Conservation (phyloP, 2,329 filamentous ascomycete species). For the Botrytis squamosa region DNA sequence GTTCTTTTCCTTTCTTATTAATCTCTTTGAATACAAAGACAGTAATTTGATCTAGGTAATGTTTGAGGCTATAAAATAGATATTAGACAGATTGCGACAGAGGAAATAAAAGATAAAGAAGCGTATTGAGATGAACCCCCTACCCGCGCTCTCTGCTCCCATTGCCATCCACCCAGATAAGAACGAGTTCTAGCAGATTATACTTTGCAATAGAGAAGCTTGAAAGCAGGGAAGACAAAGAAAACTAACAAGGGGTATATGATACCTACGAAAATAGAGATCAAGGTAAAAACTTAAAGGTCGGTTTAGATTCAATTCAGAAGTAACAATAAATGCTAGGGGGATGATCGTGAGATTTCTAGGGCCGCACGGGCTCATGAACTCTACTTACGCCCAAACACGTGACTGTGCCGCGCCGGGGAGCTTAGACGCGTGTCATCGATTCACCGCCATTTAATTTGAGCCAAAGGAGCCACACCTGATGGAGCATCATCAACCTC, state of each 20-base stretch:
- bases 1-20: neutral
- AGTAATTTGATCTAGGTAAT: neutral
- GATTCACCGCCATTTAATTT: neutral
- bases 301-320: neutral
- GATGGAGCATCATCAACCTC: neutral
- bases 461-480: too few relatives aligned
- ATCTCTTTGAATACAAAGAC: neutral
- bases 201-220: neutral
- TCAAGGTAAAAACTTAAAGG: neutral
- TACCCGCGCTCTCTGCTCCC: neutral
- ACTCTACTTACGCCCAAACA: neutral
- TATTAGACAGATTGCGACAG: neutral
- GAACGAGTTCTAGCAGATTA: neutral
- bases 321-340: neutral
- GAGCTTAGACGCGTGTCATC: neutral
- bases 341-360: neutral
- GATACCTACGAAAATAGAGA: neutral
- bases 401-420: neutral
- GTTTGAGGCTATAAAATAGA: neutral
- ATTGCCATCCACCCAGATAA: neutral
- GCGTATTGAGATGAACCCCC: neutral
- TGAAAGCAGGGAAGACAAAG: neutral
- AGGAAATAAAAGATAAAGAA: neutral
- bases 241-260: too few relatives aligned
- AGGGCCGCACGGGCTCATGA: neutral